A percentile compares a stretch with the other conserved stretches of the same genome.
Evolutionary conservation across 495 filamentous ascomycete species (phyloP).

Genomic region (Tuber indicum): DNA sequence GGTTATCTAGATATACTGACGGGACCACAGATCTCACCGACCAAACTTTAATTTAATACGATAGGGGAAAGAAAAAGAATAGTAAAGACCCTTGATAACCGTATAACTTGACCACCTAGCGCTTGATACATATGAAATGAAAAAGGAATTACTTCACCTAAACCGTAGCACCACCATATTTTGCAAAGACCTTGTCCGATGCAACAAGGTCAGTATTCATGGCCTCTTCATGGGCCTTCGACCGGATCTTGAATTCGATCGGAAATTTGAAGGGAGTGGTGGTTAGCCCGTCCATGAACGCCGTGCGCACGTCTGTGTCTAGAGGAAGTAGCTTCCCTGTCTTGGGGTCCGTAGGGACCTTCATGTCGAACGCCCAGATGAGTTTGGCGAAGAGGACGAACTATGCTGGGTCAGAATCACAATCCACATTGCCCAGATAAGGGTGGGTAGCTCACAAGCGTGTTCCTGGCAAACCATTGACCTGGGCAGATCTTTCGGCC

Average conservation of each 20-base stretch:
- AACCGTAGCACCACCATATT: not conserved
- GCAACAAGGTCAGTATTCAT: not conserved
- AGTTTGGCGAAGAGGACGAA: conserved; percentile 13
- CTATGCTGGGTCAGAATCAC: not conserved
- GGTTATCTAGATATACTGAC: not conserved
- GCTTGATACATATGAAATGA: conserved; percentile 8
- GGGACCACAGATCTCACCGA: not conserved
- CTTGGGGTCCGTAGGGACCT: conserved; percentile 7
- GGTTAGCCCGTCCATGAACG: conserved; percentile 10
- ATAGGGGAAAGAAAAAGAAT: not conserved
- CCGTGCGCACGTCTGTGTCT: conserved; percentile 6
- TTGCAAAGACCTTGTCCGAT: conserved; percentile 3
- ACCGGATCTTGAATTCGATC: conserved; percentile 7
- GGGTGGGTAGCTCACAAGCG: not conserved
- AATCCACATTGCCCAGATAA: not conserved
- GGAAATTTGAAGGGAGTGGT: conserved; percentile 8
- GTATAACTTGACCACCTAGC: not conserved
- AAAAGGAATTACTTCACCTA: conserved; percentile 9
- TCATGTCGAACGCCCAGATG: conserved; percentile 13
- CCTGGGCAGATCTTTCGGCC: conserved; percentile 11
- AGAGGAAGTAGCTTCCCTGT: conserved; percentile 5
- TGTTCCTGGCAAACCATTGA: conserved; percentile 11
- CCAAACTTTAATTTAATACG: not conserved
- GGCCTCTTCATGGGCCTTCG: conserved; percentile 5
- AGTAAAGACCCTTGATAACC: not conserved